Percentiles rank a stretch among this genome's conserved stretches.
phyloP scores from a whole-genome alignment of 495 filamentous ascomycete genomes.

The Alectoria sarmentosa region DNA sequence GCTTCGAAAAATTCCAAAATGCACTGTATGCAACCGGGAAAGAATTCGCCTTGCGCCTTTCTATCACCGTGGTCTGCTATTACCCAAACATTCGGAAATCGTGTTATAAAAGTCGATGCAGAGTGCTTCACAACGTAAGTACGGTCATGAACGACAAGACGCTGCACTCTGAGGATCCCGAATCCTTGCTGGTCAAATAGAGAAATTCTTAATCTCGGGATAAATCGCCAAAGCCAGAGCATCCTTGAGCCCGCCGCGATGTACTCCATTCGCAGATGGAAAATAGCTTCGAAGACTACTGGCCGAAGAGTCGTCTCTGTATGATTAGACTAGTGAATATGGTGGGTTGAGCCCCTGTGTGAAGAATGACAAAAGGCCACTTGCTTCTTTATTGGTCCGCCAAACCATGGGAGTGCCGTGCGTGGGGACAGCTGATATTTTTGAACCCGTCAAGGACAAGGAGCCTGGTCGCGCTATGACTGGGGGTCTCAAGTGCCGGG shows the following conservation, averaged over 20 bases:
- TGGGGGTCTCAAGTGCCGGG: neutral
- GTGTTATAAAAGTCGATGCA: too few relatives aligned
- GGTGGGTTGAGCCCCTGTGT: neutral
- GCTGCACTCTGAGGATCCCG: too few relatives aligned
- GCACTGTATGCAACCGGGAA: too few relatives aligned
- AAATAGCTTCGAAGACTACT: neutral
- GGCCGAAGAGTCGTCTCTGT: neutral
- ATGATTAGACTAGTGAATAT: neutral
- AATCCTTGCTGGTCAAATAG: too few relatives aligned
- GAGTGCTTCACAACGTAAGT: too few relatives aligned
- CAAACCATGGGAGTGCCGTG: neutral
- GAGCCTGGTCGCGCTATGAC: neutral
- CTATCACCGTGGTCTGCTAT: too few relatives aligned
- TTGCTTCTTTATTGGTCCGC: neutral
- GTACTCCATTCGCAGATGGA: neutral
- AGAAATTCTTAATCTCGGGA: too few relatives aligned
- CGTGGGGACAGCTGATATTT: neutral
- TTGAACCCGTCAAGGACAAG: neutral
- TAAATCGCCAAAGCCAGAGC: neutral
- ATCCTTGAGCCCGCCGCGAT: neutral
- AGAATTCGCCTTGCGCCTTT: too few relatives aligned
- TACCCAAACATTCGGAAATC: too few relatives aligned
- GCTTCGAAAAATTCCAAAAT: too few relatives aligned
- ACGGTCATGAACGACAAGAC: too few relatives aligned
- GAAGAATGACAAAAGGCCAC: neutral